Base-by-base conservation (phyloP, 23 red algal genomes). In the Porphyridium purpureum region DNA sequence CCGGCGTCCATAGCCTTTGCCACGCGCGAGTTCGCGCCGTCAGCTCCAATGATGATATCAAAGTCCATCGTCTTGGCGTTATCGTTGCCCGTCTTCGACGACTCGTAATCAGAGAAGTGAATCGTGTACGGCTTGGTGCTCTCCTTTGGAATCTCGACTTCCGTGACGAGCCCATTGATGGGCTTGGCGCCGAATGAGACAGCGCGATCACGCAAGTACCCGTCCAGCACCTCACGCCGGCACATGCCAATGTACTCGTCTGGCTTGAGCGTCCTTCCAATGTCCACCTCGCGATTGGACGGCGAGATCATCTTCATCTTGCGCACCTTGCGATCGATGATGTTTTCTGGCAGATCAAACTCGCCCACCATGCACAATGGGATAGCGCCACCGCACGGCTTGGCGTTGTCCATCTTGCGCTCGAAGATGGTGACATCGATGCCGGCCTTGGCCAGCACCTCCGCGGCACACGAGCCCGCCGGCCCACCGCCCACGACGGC, bases 351-450 rank as follows among this genome's bases (percentile, higher is more conserved):
- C n/a, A 98, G 52, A 8, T 64, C 49, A 33, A 98, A 98, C 57
- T 98, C 90, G n/a, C 86, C 90, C 8, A 98, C 75, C 90, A 98
- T 98, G 56, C 90, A 98, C 5, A 98, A 62, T 9, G 90, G 90
- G 29, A 98, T 98, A 21, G 90, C 90, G 30, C 90, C 90, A 19
- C 90, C 90, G 59, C 90, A 98, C 17, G 90, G 90, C 69, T 98
- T 98, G 67, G 72, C 75, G 44, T 98, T 98, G 50, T 98, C 90
- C 79, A 85, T 86, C 59, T 98, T 98, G 1, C 90, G 55, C 60
- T 98, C 90, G 41, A 98, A 75, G 1, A 98, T 36, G 4, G 29
- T 64, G 2, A 72, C 80, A 30, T 98, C 80, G 33, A 98, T 98
- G 53, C 73, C 90, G 17, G 68, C 55, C 59, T 81, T 86, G 60